Conservation (phyloP, 2,329 filamentous ascomycete genomes). For the Acephala macrosclerotiorum region DNA sequence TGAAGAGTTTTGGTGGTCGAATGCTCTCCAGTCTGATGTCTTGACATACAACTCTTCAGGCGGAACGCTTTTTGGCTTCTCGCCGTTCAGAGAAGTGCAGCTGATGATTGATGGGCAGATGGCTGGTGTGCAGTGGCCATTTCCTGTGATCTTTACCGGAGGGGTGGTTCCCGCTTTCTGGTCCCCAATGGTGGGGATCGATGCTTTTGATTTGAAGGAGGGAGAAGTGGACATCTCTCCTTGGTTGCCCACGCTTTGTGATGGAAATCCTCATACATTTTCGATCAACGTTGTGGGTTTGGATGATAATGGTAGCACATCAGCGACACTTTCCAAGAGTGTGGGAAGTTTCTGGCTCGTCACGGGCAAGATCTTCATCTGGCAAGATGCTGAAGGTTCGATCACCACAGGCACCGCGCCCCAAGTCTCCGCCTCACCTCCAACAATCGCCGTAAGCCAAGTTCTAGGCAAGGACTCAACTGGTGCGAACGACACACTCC, state of each 20-base stretch:
- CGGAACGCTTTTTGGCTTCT: constrained; percentile 67
- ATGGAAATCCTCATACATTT: constrained; percentile 69
- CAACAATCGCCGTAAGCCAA: constrained; percentile 57
- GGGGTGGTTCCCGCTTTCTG: constrained; percentile 78
- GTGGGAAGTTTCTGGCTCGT: constrained; percentile 74
- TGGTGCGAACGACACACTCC: constrained; percentile 63
- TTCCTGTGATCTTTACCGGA: constrained; percentile 80
- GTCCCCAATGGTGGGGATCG: constrained; percentile 76
- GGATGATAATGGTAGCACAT: constrained; percentile 56
- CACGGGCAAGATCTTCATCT: constrained; percentile 78
- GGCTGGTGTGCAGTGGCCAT: constrained; percentile 80
- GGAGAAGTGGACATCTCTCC: constrained; percentile 79
- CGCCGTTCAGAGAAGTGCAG: constrained; percentile 79
- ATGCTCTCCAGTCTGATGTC: constrained; percentile 68
- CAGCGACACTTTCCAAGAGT: constrained; percentile 56
- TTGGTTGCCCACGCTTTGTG: constrained; percentile 72
- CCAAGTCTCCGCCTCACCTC: constrained; percentile 41
- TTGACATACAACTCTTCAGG: constrained; percentile 62
- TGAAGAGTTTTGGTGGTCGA: constrained; percentile 87
- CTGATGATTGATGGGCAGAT: constrained; percentile 73
- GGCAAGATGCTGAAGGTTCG: constrained; percentile 60
- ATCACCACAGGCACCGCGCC: constrained; percentile 57
- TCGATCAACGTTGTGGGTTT: constrained; percentile 70
- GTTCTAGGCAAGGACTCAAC: constrained; percentile 50
- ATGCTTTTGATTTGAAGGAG: constrained; percentile 79